Evolutionary conservation across 73 alveolate species (phyloP).

Genomic region (Diophrys sp.): DNA sequence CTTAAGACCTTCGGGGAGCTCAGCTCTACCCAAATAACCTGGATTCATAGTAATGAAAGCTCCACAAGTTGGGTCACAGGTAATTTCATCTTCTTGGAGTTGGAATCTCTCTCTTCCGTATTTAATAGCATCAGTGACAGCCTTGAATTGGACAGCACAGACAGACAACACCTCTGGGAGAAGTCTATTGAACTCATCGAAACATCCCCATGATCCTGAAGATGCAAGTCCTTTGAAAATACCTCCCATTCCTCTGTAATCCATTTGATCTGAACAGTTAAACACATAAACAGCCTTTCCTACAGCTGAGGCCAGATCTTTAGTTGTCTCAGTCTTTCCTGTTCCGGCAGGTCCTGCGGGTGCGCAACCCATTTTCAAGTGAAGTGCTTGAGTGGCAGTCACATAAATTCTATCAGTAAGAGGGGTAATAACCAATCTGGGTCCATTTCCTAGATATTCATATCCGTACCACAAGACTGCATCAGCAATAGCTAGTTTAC

Average conservation of each 20-base stretch:
- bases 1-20: constrained; percentile 99
- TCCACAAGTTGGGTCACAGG: constrained; percentile 99
- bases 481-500: constrained; percentile 91
- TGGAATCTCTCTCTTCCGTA: constrained; percentile 80
- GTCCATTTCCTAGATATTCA: constrained; percentile 99
- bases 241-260: constrained; percentile 99
- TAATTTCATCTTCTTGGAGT: constrained; percentile 98
- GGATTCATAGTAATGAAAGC: constrained; percentile 99
- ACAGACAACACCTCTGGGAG: constrained; percentile 99
- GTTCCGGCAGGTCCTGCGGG: constrained; percentile 99
- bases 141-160: constrained; percentile 99
- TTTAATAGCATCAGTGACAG: constrained; percentile 99
- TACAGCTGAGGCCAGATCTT: constrained; percentile 99
- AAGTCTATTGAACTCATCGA: constrained; percentile 99
- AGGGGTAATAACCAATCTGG: constrained; percentile 99
- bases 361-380: constrained; percentile 99
- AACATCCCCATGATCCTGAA: constrained; percentile 99
- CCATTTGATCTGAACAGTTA: constrained; percentile 99
- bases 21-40: constrained; percentile 99
- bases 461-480: constrained; percentile 96
- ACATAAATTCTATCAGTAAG: constrained; percentile 99
- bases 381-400: constrained; percentile 99
- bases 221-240: constrained; percentile 99
- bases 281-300: constrained; percentile 99
- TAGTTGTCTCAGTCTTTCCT: constrained; percentile 99